Evolutionary conservation across 2,329 filamentous ascomycete genomes (phyloP).

Genomic region (Chaetomium strumarium): DNA sequence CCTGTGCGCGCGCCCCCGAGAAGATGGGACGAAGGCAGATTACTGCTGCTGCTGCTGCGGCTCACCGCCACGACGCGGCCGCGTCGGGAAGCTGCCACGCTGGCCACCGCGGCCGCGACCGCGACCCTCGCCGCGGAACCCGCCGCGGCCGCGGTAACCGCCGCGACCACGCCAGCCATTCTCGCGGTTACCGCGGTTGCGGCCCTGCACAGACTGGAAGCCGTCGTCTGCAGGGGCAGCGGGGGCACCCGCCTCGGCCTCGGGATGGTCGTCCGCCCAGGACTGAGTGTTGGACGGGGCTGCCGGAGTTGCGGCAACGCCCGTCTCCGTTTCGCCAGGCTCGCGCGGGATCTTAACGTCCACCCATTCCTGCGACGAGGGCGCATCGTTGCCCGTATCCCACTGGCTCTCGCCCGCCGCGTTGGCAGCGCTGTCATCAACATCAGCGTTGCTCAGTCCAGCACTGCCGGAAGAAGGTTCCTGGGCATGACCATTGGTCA

Average conservation of each 20-base stretch:
- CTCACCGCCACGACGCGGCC: constrained; percentile 19
- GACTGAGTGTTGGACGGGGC: constrained; percentile 52
- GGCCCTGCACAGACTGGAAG: constrained; percentile 62
- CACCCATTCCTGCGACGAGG: constrained; percentile 64
- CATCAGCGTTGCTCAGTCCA: constrained; percentile 44
- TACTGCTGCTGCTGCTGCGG: constrained; percentile 12
- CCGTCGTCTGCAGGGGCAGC: constrained; percentile 51
- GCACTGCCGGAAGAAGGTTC: constrained; percentile 32
- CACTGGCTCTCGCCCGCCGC: constrained; percentile 61
- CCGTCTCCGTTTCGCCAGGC: constrained; percentile 66
- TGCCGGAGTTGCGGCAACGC: constrained; percentile 55
- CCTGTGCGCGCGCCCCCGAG: neutral
- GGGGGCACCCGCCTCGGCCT: constrained; percentile 36
- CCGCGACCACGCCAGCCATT: constrained; percentile 33
- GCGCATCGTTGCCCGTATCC: constrained; percentile 46
- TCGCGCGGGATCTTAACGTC: constrained; percentile 62
- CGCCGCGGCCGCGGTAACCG: constrained; percentile 43
- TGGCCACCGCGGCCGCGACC: constrained; percentile 32
- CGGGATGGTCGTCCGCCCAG: constrained; percentile 77
- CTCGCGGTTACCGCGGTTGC: constrained; percentile 52
- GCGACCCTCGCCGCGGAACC: constrained; percentile 41
- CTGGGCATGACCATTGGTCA: constrained; percentile 39
- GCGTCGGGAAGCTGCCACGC: constrained; percentile 31
- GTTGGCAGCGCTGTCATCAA: constrained; percentile 50
- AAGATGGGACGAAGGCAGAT: neutral